Base-by-base conservation (phyloP, 2,329 filamentous ascomycete species). In the Colletotrichum sp. region DNA sequence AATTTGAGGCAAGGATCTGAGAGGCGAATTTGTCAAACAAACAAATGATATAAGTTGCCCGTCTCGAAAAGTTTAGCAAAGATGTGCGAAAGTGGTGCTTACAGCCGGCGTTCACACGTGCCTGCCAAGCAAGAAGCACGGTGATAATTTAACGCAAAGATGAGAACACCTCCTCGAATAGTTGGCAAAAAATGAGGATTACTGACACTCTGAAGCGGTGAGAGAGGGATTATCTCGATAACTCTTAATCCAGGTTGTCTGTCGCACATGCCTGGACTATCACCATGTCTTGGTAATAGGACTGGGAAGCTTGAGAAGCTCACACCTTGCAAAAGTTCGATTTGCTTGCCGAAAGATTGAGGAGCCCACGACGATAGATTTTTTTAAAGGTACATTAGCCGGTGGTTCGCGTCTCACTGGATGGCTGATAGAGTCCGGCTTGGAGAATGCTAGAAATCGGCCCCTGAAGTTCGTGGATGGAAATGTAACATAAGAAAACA, bases 201-300 rank as follows among this genome's bases (percentile, higher is more conserved):
- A 9, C 0, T 8, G 0, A 44, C 5, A 44, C 15, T 4, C 15
- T 3, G 1, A 39, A 3, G 36, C 36, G 7, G 0, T 1, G 36
- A 5, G 5, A 39, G 36, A 39, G 7, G 2, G 36, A 30, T 30
- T 30, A 26, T 26, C 2, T 26, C 26, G 2, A 26, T 26, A 26
- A 26, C 26, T 26, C 26, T 26, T 2, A 26, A 2, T 28, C 26
- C 39, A n/a, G 39, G 1, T 44, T 10, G 39, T n/a, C 8, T 44
- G 18, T n/a, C 3, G 2, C 18, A 10, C 18, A 10, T 44, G 39
- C 1, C 3, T 3, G 2, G 39, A 1, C 39, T 44, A 44, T 44
- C 0, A 44, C 39, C 5, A n/a, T 44, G 39, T 6, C 39, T 4
- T n/a, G 0, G 18, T 44, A 5, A 5, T 2, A 44, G 9, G 0